Evolutionary conservation across 208 protist species (phyloP), one percentile per base, ranked within the genome.

Genomic region (Porcisia hertigi): DNA sequence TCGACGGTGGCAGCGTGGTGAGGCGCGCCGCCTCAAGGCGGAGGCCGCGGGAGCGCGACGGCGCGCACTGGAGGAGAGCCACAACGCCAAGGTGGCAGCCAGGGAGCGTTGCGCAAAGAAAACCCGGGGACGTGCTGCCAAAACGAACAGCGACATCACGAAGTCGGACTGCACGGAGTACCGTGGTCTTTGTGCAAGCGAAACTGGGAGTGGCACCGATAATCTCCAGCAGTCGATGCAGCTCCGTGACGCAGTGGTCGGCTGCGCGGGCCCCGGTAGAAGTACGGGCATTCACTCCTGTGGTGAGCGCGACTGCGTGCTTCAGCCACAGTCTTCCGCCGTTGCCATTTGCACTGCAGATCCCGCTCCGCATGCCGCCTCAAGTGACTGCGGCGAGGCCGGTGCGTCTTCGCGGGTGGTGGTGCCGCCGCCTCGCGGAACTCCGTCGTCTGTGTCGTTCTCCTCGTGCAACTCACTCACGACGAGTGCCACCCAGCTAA

Each of bases 1-100:
- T 62, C 85, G 87, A 41, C 86, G 82, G 43, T 81, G 75, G 76
- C 39, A 80, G 53, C 72, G 80, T 39, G 78, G 71, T 30, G 78
- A 82, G 67, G 58, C 60, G 49, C 71, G 78, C 11, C 78, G 72
- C 20, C n/a, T 45, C 16, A 76, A 53, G 14, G 67, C 60, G 4
- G 66, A 52, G 39, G 75, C 65, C 1, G 71, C 73, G 43, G 75
- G 76, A 36, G 39, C 16, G 16, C 80, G 59, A 1, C 75, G 71
- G 23, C 71, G 23, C n/a, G 75, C 62, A 45, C 30, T 67, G 16
- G 60, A 49, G 20, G 71, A 69, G 36, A 12, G 25, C 34, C 69
- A 36, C 34, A 3, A 16, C 53, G 14, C 69, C 2, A 57, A 58
- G 16, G 9, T 34, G 16, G 20, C 14, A 16, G 20, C 49, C 8